Evolutionary conservation across 352 stramenopile genomes (phyloP), one percentile per base, ranked within the genome.

Genomic region (Phytopythium delawarense): DNA sequence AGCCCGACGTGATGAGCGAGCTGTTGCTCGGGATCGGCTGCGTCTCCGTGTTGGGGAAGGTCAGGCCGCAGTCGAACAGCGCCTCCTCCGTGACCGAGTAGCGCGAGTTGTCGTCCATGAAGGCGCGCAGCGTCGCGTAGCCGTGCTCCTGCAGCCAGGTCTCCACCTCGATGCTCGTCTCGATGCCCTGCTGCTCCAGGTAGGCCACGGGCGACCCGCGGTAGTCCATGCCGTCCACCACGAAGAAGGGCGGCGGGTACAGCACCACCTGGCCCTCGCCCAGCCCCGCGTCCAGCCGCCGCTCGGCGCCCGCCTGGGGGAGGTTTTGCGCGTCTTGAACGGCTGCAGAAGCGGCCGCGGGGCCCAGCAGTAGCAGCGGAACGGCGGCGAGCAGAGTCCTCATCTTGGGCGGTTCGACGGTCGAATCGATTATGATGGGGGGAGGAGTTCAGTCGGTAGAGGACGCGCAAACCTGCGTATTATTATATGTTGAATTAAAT

Each of bases 51-150:
- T 55, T 71, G 37, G 70, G 71, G 50, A 73, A 75, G 21, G 75
- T 87, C 65, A 84, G 69, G 11, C 78, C 78, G 64, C 78, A 87
- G 44, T 83, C 71, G 59, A 83, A 84, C 44, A 79, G 63, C 42
- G 71, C 74, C 49, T 83, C 78, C 48, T 74, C 63, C 42, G 74
- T 79, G 28, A 87, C 78, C 2, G 65, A 54, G 69, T 87, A 87
- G 25, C 80, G 62, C 53, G 59, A 73, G 52, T 82, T 64, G 57
- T 84, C 78, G 60, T 87, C 78, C 73, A 87, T 65, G 63, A 87
- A 76, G 48, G 73, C 71, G 23, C 78, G 75, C 55, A 87, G 56
- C 13, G 65, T 78, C 30, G 53, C 52, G 65, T 87, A 87, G 49
- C 69, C 69, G 21, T 82, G 67, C 37, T 69, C 25, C 8, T 67